Percentiles rank a stretch among this genome's conserved stretches.
These are phyloP conservation scores for Hirschfeldia incana DNA, from an alignment of 345 rosid genomes.

Conservation along the genomic window DNA sequence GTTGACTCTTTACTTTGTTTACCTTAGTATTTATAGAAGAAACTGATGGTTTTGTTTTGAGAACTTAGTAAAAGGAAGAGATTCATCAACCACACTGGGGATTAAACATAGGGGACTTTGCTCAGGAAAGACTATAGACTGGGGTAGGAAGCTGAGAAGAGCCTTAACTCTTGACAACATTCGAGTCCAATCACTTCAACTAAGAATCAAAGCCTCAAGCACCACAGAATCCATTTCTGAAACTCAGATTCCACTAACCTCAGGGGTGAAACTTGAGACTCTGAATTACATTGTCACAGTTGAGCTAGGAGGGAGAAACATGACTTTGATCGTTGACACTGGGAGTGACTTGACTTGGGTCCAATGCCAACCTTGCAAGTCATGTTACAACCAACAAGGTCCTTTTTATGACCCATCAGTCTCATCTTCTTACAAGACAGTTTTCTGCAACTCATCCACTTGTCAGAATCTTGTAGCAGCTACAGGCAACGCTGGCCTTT, in stretches of 20 bases:
- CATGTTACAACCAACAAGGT: conserved; percentile 71
- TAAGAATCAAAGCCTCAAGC: conserved; percentile 43
- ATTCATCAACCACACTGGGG: conserved; percentile 72
- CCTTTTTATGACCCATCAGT: conserved; percentile 68
- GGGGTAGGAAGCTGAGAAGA: conserved; percentile 59
- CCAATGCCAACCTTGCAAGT: conserved; percentile 81
- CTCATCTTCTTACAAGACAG: conserved; percentile 58
- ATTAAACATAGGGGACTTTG: conserved; percentile 66
- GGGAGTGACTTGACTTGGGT: conserved; percentile 98
- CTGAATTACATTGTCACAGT: conserved; percentile 76
- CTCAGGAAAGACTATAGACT: conserved; percentile 47
- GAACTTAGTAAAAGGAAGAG: conserved; percentile 51
- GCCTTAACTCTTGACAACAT: conserved; percentile 54
- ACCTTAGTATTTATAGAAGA: background rate
- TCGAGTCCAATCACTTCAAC: conserved; percentile 57
- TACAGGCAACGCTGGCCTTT: conserved; percentile 52
- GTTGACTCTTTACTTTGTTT: conserved; percentile 12
- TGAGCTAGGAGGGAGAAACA: conserved; percentile 53
- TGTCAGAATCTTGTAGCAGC: conserved; percentile 59
- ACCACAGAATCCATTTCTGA: conserved; percentile 32
- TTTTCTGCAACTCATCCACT: conserved; percentile 64
- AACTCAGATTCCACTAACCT: conserved; percentile 55
- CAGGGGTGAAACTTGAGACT: conserved; percentile 63
- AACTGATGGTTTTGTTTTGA: conserved; percentile 26
- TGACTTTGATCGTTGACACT: conserved; percentile 80